Evolutionary conservation across 208 protist species (phyloP).

Genomic region (Leishmania major): DNA sequence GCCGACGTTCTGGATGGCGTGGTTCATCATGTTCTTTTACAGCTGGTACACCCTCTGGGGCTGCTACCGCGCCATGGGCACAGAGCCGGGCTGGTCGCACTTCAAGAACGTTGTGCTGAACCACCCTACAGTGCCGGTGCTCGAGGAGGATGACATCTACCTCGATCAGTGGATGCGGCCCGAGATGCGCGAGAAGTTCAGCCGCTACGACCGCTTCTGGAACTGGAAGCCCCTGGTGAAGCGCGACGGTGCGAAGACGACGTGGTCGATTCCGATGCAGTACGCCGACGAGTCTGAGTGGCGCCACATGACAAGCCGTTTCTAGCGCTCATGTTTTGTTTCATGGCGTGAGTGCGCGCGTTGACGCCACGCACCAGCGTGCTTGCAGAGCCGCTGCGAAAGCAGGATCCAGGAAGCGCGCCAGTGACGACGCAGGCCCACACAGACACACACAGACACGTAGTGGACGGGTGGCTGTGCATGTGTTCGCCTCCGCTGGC

Average conservation of each 20-base stretch:
- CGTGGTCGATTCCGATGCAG: slow-evolving; percentile 78
- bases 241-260: slow-evolving; percentile 76
- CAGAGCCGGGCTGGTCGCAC: slow-evolving; percentile 83
- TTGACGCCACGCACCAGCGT: neutral
- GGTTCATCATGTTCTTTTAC: slow-evolving; percentile 83
- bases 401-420: neutral
- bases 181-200: slow-evolving; percentile 84
- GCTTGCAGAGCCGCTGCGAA: neutral
- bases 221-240: slow-evolving; percentile 91
- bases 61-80: slow-evolving; percentile 87
- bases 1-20: slow-evolving; percentile 89
- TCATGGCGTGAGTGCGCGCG: neutral
- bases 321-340: slow-evolving; percentile 25
- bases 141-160: slow-evolving; percentile 91
- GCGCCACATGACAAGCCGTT: slow-evolving; percentile 87
- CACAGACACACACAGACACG: neutral
- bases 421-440: neutral
- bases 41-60: slow-evolving; percentile 90
- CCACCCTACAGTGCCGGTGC: slow-evolving; percentile 72
- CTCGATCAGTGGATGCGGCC: slow-evolving; percentile 90
- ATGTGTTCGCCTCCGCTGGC: too few relatives aligned
- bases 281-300: slow-evolving; percentile 85
- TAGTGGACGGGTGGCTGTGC: neutral
- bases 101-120: slow-evolving; percentile 73
- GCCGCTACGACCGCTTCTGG: slow-evolving; percentile 83